Evolutionary conservation across 805 yeast species (phyloP), one percentile per base, ranked within the genome.

Genomic region (Wickerhamomyces rabaulensis): DNA sequence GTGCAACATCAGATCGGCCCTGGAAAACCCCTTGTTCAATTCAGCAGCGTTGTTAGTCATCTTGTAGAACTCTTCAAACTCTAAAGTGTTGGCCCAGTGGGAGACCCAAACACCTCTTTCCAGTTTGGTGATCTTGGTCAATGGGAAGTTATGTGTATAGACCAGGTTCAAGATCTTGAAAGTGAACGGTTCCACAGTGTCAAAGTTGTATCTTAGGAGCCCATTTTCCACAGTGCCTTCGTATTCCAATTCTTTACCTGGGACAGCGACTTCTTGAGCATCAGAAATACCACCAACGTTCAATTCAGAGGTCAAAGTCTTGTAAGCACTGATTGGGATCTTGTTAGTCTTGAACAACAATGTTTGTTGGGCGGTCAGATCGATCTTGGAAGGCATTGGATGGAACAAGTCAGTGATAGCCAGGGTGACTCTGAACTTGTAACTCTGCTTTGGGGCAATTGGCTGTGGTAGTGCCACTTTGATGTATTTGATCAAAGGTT

Each of bases 51-150:
- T 73, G 61, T 94, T 90, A 43, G 81, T 73, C 31, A 90, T 56
- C 67, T 89, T 92, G 63, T 89, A 91, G 60, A 83, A 81, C 62
- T 94, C 98, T 61, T 90, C 96, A 51, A 89, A 72, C 63, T 88
- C 77, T 49, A 85, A 60, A 44, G 87, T 66, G 56, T 80, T 62
- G 53, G 89, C 78, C 87, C 89, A 76, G 52, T 90, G 96, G 3
- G 97, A 92, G 43, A 91, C 71, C 97, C 98, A 92, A 43, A 87
- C 64, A 41, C 85, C 86, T 61, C 97, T 78, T 48, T 78, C 71
- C 50, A 89, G 72, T 48, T 69, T 72, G 52, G 75, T 71, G 21
- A 81, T 86, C 52, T 76, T 75, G 17, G 81, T 67, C 46, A 89
- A 58, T 13, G 97, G 95, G 20, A 66, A 56, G 54, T 82, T 80